Conservation (phyloP, 352 stramenopile genomes). For the Pythium pyrilobum region DNA sequence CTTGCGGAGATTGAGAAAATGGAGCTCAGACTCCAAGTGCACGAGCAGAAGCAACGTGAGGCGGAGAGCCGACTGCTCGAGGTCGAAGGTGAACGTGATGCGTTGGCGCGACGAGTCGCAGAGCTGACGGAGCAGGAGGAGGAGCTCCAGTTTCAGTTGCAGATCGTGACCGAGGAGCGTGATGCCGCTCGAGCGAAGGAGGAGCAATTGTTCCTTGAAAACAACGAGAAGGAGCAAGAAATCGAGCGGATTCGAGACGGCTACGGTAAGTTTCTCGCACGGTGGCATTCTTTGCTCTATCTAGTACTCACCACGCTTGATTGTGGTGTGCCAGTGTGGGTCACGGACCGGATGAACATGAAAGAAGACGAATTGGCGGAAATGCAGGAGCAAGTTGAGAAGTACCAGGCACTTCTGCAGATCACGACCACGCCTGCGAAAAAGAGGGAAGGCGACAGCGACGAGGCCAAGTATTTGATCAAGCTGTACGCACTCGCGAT, state of each 20-base stretch:
- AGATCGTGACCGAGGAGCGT: conserved; percentile 81
- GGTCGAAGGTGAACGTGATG: conserved; percentile 32
- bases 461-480: conserved; percentile 19
- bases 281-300: neutral
- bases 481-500: conserved; percentile 34
- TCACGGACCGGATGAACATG: conserved; percentile 85
- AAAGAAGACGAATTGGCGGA: conserved; percentile 85
- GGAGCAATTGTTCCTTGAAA: conserved; percentile 77
- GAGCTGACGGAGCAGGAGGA: conserved; percentile 69
- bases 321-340: conserved; percentile 53
- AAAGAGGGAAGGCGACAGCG: neutral
- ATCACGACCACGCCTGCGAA: conserved; percentile 30
- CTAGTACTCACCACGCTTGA: neutral
- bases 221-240: conserved; percentile 84
- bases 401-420: conserved; percentile 72
- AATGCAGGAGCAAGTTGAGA: conserved; percentile 80
- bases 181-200: conserved; percentile 79
- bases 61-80: conserved; percentile 21
- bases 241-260: conserved; percentile 84
- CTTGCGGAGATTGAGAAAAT: conserved; percentile 68
- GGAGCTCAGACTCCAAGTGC: conserved; percentile 47
- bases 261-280: conserved; percentile 44
- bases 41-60: conserved; percentile 41
- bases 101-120: conserved; percentile 36
- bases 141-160: conserved; percentile 72